These are phyloP conservation scores for Pyrenophora graminea DNA, from an alignment of 2,329 filamentous ascomycete genomes.

Conservation along the genomic window DNA sequence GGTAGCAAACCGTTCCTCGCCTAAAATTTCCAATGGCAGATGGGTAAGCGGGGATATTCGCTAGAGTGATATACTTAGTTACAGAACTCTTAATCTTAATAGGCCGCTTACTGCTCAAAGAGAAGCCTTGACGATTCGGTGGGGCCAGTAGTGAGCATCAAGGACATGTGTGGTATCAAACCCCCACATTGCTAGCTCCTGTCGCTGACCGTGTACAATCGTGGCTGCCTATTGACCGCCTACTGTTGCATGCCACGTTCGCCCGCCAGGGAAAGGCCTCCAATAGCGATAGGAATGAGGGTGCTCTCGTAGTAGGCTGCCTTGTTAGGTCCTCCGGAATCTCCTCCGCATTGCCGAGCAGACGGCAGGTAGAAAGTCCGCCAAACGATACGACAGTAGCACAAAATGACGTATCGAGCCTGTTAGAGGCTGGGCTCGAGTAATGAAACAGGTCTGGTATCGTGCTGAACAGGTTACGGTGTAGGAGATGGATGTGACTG, in stretches of 20 bases:
- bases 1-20: background rate
- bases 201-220: background rate
- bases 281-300: conserved; percentile 4
- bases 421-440: background rate
- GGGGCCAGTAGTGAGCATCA: conserved; percentile 3
- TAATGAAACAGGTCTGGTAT: background rate
- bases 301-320: conserved; percentile 4
- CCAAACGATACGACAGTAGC: background rate
- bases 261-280: background rate
- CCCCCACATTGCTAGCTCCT: conserved; percentile 7
- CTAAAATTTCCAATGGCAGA: background rate
- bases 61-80: too few species aligned
- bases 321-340: conserved; percentile 14
- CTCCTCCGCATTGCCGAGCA: conserved; percentile 18
- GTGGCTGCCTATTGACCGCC: conserved; percentile 2
- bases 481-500: background rate
- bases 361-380: conserved; percentile 8
- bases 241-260: conserved; percentile 3
- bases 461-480: background rate
- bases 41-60: background rate
- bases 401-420: background rate
- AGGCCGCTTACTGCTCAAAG: conserved; percentile 5
- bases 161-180: background rate
- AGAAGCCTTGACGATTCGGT: background rate
- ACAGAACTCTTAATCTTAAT: background rate